phyloP scores from a whole-genome alignment of 768 basidiomycete species.

The Brasilioporus rufonigricans region DNA sequence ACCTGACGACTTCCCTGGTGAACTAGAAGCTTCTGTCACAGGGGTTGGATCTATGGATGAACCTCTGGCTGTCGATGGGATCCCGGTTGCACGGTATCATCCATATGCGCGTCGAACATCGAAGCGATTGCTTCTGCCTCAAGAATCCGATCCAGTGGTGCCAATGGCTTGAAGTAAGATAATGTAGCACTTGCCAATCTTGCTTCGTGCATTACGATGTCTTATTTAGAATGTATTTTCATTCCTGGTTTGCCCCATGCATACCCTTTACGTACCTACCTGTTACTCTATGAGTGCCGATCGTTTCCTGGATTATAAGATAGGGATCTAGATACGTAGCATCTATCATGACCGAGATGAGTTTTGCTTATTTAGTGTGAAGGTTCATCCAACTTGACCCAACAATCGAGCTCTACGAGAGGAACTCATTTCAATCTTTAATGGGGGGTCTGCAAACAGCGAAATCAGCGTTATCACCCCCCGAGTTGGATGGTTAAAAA shows the following conservation, averaged over 20 bases:
- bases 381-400: not conserved
- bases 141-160: constrained; percentile 1
- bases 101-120: constrained; percentile 20
- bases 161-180: not conserved
- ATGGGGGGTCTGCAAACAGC: no score
- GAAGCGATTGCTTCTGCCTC: constrained; percentile 18
- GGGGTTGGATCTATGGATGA: constrained; percentile 10
- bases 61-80: constrained; percentile 11
- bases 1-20: constrained; percentile 15
- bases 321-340: not conserved
- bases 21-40: not conserved
- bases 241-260: not conserved
- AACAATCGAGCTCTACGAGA: no score
- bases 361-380: not conserved
- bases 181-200: not conserved
- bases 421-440: no score
- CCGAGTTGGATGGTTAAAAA: no score
- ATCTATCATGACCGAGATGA: not conserved
- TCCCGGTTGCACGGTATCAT: constrained; percentile 5
- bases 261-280: not conserved
- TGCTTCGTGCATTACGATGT: not conserved
- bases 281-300: not conserved
- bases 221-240: not conserved
- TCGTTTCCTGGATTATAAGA: not conserved
- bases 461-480: no score